Evolutionary conservation across 2,329 filamentous ascomycete species (phyloP).

Genomic region (Colletotrichum falcatum): DNA sequence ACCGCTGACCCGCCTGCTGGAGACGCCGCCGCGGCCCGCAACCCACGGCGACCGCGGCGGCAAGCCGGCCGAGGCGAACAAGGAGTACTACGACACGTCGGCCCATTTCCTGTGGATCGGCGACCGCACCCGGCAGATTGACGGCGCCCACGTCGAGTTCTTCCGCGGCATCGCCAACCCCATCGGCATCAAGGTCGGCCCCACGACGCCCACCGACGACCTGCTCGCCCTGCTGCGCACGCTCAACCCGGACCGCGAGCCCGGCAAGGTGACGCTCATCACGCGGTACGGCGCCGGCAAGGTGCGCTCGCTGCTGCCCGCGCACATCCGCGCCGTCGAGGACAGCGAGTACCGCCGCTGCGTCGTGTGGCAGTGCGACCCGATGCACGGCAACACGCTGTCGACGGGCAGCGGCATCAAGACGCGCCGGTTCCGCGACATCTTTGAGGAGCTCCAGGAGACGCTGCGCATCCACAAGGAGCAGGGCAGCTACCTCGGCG

Average conservation of each 20-base stretch:
- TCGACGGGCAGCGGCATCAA: slow-evolving; percentile 84
- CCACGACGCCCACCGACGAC: slow-evolving; percentile 81
- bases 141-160: slow-evolving; percentile 96
- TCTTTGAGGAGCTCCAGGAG: slow-evolving; percentile 86
- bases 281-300: slow-evolving; percentile 90
- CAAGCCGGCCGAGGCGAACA: slow-evolving; percentile 57
- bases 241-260: slow-evolving; percentile 84
- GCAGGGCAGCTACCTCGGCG: slow-evolving; percentile 87
- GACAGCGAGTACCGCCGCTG: slow-evolving; percentile 73
- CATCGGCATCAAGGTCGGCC: slow-evolving; percentile 95
- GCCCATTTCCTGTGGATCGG: slow-evolving; percentile 99
- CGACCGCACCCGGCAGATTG: slow-evolving; percentile 92
- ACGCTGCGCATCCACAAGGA: slow-evolving; percentile 88
- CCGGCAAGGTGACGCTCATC: slow-evolving; percentile 95
- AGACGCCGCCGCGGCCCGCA: slow-evolving; percentile 63
- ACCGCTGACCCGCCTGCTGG: slow-evolving; percentile 81
- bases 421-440: slow-evolving; percentile 90
- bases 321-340: slow-evolving; percentile 90
- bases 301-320: slow-evolving; percentile 80
- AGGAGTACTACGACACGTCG: slow-evolving; percentile 91
- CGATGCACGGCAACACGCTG: slow-evolving; percentile 91
- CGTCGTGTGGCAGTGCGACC: slow-evolving; percentile 98
- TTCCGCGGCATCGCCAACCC: slow-evolving; percentile 97
- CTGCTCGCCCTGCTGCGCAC: slow-evolving; percentile 83
- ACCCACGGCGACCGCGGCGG: slow-evolving; percentile 51